A percentile compares a stretch with the other conserved stretches of the same genome.
phyloP scores from a whole-genome alignment of 352 stramenopile species.

The Pythium oligandrum region DNA sequence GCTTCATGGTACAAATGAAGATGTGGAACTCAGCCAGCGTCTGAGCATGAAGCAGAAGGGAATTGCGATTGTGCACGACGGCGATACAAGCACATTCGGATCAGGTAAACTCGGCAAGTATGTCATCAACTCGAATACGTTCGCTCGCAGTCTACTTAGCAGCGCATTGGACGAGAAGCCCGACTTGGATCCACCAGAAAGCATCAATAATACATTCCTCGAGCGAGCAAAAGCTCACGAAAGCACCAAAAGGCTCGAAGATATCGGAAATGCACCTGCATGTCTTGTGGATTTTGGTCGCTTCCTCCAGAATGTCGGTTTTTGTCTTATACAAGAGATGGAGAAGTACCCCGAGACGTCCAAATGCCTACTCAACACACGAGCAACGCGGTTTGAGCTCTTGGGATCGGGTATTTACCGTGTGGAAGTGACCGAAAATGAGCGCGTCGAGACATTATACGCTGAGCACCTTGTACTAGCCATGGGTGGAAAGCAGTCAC shows the following conservation, averaged over 20 bases:
- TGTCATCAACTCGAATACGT: constrained; percentile 86
- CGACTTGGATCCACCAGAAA: constrained; percentile 70
- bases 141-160: constrained; percentile 61
- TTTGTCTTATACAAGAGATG: constrained; percentile 41
- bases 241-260: constrained; percentile 48
- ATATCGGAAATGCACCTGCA: constrained; percentile 41
- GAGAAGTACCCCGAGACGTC: constrained; percentile 29
- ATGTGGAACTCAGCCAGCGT: constrained; percentile 30
- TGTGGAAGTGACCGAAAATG: constrained; percentile 30
- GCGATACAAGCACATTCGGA: constrained; percentile 44
- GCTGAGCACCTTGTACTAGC: constrained; percentile 65
- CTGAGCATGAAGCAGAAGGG: constrained; percentile 49
- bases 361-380: constrained; percentile 46
- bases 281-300: constrained; percentile 58
- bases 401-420: constrained; percentile 43
- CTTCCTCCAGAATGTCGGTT: constrained; percentile 58
- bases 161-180: constrained; percentile 78
- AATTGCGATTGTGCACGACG: constrained; percentile 59
- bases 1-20: constrained; percentile 32
- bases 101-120: constrained; percentile 69
- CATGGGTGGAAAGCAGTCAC: constrained; percentile 57
- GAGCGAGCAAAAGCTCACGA: constrained; percentile 45
- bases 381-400: constrained; percentile 39
- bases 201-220: constrained; percentile 67
- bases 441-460: constrained; percentile 33